Percentiles rank a stretch among this genome's conserved stretches.
These are phyloP conservation scores for Ceratobasidium sp. DNA, from an alignment of 1,284 basidiomycete species.

Conservation along the genomic window DNA sequence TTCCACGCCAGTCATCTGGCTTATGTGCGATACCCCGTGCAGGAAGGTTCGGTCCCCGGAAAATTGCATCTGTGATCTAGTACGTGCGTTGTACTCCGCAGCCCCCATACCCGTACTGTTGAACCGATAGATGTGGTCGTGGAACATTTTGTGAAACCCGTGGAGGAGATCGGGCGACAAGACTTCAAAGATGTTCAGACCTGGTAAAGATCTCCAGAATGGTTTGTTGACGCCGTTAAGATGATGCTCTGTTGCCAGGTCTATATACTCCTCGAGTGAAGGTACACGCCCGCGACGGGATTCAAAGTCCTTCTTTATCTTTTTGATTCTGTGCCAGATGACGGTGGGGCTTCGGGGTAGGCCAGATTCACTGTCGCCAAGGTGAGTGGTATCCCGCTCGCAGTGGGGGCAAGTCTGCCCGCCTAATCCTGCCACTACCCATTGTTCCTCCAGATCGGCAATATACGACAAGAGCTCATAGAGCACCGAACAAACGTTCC, in stretches of 20 bases:
- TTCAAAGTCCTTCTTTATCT: neutral
- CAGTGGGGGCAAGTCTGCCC: conserved; percentile 28
- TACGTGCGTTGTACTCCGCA: conserved; percentile 19
- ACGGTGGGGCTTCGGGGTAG: conserved; percentile 16
- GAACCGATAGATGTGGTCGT: conserved; percentile 36
- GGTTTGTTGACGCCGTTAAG: conserved; percentile 40
- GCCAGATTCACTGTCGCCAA: conserved; percentile 18
- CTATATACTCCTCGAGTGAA: neutral
- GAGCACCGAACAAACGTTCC: conserved; percentile 13
- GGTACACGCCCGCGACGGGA: neutral
- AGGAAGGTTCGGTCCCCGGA: conserved; percentile 19
- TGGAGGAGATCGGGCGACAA: conserved; percentile 35
- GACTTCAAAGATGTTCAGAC: conserved; percentile 16
- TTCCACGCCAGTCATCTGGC: conserved; percentile 32
- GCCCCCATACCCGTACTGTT: conserved; percentile 19
- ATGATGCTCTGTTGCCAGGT: neutral
- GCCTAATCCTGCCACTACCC: neutral
- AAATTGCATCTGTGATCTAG: neutral
- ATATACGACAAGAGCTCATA: conserved; percentile 25
- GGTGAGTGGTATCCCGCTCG: neutral
- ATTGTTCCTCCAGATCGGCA: conserved; percentile 33
- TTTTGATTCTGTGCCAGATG: conserved; percentile 4
- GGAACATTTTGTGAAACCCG: conserved; percentile 35
- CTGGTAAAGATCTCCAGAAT: conserved; percentile 22
- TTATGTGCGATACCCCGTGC: conserved; percentile 21